These are phyloP conservation scores for Pisolithus sp. DNA, from an alignment of 768 basidiomycete species.

Conservation along the genomic window DNA sequence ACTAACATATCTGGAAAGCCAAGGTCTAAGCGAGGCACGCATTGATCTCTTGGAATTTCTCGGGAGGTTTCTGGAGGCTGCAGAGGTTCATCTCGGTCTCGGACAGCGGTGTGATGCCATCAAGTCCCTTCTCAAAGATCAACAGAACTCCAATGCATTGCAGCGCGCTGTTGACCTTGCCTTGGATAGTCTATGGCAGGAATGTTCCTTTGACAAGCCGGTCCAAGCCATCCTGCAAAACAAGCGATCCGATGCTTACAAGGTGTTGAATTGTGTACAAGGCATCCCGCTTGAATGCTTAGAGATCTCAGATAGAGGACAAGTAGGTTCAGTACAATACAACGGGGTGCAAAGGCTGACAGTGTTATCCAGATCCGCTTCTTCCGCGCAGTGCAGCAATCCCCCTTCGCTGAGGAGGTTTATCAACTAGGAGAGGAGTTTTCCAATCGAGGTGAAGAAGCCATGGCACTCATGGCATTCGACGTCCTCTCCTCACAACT, in stretches of 20 bases:
- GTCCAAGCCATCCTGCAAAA: conserved; percentile 2
- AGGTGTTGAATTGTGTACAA: conserved; percentile 18
- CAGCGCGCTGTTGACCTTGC: conserved; percentile 33
- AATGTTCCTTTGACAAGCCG: conserved; percentile 34
- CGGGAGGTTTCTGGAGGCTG: conserved; percentile 43
- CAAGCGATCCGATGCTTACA: background rate
- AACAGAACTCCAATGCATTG: conserved; percentile 18
- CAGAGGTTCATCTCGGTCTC: conserved; percentile 42
- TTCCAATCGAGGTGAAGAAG: background rate
- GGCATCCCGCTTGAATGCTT: conserved; percentile 13
- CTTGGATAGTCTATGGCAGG: conserved; percentile 40
- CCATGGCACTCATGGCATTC: background rate
- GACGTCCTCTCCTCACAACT: background rate
- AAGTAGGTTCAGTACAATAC: background rate
- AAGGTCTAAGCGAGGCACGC: conserved; percentile 44
- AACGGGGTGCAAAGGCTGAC: background rate
- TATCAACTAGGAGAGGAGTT: background rate
- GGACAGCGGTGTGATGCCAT: conserved; percentile 45
- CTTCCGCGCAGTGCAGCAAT: background rate
- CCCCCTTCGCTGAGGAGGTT: background rate
- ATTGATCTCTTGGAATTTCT: conserved; percentile 39
- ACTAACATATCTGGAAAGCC: conserved; percentile 50
- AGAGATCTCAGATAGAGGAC: background rate
- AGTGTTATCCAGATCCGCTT: background rate
- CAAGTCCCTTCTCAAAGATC: conserved; percentile 34